Conservation (phyloP, 2,329 filamentous ascomycete species). For the Aspergillus flavus region DNA sequence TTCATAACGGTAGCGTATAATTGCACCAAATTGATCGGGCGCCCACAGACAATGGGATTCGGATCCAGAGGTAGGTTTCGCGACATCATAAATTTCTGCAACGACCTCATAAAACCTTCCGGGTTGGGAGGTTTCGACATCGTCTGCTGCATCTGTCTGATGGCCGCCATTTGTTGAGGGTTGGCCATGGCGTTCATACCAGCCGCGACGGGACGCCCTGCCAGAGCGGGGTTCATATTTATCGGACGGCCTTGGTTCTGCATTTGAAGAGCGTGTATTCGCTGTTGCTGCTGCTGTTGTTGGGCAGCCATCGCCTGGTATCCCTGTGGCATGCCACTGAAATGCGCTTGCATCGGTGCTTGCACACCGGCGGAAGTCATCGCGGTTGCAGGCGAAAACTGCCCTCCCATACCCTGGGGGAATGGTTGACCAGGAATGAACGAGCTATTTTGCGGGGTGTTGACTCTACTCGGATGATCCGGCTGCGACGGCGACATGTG, state of each 20-base stretch:
- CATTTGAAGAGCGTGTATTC: constrained; percentile 79
- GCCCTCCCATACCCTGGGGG: constrained; percentile 41
- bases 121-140: constrained; percentile 50
- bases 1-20: constrained; percentile 79
- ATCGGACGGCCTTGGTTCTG: constrained; percentile 74
- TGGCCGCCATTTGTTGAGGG: constrained; percentile 44
- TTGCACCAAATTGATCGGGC: constrained; percentile 72
- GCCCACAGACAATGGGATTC: constrained; percentile 72
- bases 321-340: constrained; percentile 54
- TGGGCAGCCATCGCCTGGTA: constrained; percentile 69
- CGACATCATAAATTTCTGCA: constrained; percentile 75
- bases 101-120: constrained; percentile 73
- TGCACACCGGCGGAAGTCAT: constrained; percentile 46
- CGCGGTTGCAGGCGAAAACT: constrained; percentile 44
- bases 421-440: constrained; percentile 60
- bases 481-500: constrained; percentile 77
- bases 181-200: constrained; percentile 44
- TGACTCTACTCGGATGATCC: constrained; percentile 67
- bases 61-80: constrained; percentile 73
- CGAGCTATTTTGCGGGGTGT: constrained; percentile 72
- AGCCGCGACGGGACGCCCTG: constrained; percentile 35
- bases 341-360: constrained; percentile 49
- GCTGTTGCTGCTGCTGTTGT: constrained; percentile 62
- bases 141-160: constrained; percentile 54
- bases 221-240: constrained; percentile 43